Conservation (phyloP, 257 asterid species). For the Gardenia jasminoides region DNA sequence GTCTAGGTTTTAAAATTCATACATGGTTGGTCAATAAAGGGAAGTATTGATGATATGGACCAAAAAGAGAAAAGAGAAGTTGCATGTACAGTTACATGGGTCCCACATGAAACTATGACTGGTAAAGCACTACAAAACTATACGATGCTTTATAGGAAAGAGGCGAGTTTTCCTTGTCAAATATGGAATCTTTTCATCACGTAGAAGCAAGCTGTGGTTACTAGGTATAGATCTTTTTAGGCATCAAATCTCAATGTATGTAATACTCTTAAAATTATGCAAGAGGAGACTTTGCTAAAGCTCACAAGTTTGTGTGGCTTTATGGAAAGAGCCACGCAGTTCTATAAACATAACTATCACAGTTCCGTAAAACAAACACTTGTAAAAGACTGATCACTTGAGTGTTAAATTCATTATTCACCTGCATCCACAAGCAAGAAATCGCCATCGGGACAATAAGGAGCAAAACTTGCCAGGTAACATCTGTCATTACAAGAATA, state of each 20-base stretch:
- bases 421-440: constrained; percentile 99
- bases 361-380: background rate
- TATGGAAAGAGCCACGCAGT: background rate
- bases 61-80: background rate
- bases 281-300: background rate
- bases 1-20: background rate
- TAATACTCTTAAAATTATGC: background rate
- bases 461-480: constrained; percentile 96
- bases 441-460: constrained; percentile 96
- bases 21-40: background rate
- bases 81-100: background rate
- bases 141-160: background rate
- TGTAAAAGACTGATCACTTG: background rate
- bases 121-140: background rate
- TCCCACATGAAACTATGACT: background rate
- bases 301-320: background rate
- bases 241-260: background rate
- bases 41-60: background rate
- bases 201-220: background rate
- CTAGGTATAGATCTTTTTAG: background rate
- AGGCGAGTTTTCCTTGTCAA: background rate
- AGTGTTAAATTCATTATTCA: constrained; percentile 19
- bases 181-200: background rate
- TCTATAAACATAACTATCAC: background rate
- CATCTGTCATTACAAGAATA: constrained; percentile 93